Percentiles rank a stretch among this genome's conserved stretches.
These are phyloP conservation scores for Gnaphalium uliginosum DNA, from an alignment of 129 eudicot genomes.

Conservation along the genomic window DNA sequence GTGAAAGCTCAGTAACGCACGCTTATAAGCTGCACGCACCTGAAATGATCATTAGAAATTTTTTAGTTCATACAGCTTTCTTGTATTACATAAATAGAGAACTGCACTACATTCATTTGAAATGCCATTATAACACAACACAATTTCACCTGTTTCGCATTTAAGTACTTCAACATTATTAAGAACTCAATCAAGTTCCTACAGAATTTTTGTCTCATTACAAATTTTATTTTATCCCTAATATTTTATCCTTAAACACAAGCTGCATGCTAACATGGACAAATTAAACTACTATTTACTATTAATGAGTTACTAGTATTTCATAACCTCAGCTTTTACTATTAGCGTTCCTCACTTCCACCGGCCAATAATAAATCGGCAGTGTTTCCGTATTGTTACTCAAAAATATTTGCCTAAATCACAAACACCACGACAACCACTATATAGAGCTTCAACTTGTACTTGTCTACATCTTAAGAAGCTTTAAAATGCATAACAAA, in stretches of 20 bases:
- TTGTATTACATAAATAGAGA: neutral
- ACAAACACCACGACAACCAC: neutral
- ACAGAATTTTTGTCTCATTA: neutral
- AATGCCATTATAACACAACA: neutral
- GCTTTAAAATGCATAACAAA: neutral
- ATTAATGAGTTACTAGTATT: neutral
- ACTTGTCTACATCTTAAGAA: neutral
- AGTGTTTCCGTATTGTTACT: neutral
- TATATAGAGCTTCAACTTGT: neutral
- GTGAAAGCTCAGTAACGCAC: conserved; percentile 74
- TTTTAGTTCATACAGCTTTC: neutral
- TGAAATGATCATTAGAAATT: conserved; percentile 32
- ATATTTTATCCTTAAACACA: neutral
- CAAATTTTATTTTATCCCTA: neutral
- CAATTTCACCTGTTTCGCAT: neutral
- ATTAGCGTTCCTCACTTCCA: neutral
- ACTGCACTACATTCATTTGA: neutral
- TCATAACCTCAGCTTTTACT: neutral
- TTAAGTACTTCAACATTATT: neutral
- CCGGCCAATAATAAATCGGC: neutral
- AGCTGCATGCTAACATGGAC: neutral
- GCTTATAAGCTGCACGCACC: conserved; percentile 84
- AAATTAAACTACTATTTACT: neutral
- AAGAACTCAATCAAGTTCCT: neutral
- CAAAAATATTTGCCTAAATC: neutral